These are phyloP conservation scores for Rutidosis leptorrhynchoides DNA, from an alignment of 129 eudicot genomes.

Conservation along the genomic window DNA sequence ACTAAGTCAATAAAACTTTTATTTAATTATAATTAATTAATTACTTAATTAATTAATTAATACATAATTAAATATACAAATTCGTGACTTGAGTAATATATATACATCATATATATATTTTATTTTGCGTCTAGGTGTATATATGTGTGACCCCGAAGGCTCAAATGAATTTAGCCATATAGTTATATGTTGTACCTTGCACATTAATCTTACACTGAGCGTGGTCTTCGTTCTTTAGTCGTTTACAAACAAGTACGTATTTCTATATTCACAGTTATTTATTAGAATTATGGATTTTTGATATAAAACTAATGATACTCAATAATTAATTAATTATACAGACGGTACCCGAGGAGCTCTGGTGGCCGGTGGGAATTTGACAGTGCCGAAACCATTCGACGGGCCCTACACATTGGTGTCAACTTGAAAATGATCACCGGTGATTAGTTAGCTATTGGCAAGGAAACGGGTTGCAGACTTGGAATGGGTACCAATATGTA, in stretches of 20 bases:
- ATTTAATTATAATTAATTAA: too few species aligned
- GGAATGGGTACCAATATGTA: conserved; percentile 97
- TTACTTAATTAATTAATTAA: too few species aligned
- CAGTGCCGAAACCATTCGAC: conserved; percentile 87
- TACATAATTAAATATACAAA: too few species aligned
- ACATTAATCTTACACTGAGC: too few species aligned
- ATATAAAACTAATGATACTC: neutral
- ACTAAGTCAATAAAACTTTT: too few species aligned
- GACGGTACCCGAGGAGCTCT: conserved; percentile 75
- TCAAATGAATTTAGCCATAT: too few species aligned
- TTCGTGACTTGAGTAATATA: too few species aligned
- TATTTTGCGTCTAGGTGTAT: too few species aligned
- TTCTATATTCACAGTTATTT: neutral
- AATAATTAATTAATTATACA: conserved; percentile 25
- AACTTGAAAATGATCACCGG: conserved; percentile 97
- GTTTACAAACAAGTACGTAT: conserved; percentile 56
- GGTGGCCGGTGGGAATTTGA: conserved; percentile 83
- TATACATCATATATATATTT: too few species aligned
- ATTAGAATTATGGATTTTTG: neutral
- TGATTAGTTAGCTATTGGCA: conserved; percentile 90
- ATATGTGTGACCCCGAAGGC: too few species aligned
- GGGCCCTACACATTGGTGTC: conserved; percentile 82
- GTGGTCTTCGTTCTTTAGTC: conserved; percentile 87
- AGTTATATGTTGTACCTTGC: too few species aligned
- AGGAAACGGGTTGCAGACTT: conserved; percentile 85